Conservation (phyloP, 345 rosid genomes). For the Trapa incisa region DNA sequence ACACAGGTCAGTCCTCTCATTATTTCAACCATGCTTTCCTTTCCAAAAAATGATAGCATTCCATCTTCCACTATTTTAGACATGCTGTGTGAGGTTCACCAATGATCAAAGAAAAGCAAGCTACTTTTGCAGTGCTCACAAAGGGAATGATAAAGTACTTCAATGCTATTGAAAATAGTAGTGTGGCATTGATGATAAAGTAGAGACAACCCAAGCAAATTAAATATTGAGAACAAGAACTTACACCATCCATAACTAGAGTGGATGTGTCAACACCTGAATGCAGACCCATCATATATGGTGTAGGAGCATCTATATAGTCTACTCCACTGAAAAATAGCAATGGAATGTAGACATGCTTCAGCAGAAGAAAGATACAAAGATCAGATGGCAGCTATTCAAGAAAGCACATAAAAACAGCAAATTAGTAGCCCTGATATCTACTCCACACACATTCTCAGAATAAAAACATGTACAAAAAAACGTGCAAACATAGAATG, state of each 20-base stretch:
- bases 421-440: background rate
- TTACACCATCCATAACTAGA: conserved; percentile 97
- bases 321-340: conserved; percentile 99
- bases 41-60: no score
- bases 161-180: background rate
- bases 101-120: background rate
- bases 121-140: background rate
- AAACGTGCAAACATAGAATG: background rate
- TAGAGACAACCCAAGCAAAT: background rate
- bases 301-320: conserved; percentile 98
- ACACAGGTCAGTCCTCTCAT: background rate
- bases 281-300: conserved; percentile 99
- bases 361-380: conserved; percentile 53
- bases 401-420: conserved; percentile 1
- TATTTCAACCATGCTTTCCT: no score
- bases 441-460: background rate
- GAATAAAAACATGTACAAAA: background rate
- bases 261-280: conserved; percentile 77
- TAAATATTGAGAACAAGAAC: conserved; percentile 15
- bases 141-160: background rate
- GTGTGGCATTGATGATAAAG: background rate
- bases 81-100: background rate
- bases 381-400: conserved; percentile 26
- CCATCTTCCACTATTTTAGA: background rate
- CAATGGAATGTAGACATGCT: conserved; percentile 99